Conservation (phyloP, 768 basidiomycete species). For the Calvatia gigantea region DNA sequence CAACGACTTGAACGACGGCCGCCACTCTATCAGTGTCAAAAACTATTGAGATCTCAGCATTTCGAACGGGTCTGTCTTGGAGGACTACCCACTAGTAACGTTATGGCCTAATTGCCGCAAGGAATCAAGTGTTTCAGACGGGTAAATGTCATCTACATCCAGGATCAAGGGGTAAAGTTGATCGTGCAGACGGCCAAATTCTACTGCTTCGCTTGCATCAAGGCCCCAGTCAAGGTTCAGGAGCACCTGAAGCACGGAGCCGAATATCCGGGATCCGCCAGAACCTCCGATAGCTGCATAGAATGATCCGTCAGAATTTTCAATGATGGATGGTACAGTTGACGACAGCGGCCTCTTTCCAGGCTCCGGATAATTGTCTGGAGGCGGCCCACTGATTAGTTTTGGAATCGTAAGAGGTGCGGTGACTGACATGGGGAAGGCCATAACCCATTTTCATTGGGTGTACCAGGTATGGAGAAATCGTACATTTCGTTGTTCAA, state of each 20-base stretch:
- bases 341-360: conserved; percentile 92
- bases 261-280: conserved; percentile 86
- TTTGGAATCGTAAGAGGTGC: neutral
- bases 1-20: conserved; percentile 71
- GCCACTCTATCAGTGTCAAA: conserved; percentile 67
- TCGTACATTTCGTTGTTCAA: conserved; percentile 97
- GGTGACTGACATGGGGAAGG: conserved; percentile 72
- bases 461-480: conserved; percentile 81
- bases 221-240: conserved; percentile 80
- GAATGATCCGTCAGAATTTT: conserved; percentile 69
- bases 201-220: conserved; percentile 79
- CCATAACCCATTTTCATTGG: conserved; percentile 80
- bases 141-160: conserved; percentile 60
- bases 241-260: conserved; percentile 73
- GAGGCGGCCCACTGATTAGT: neutral
- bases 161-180: conserved; percentile 71
- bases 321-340: conserved; percentile 75
- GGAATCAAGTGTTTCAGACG: conserved; percentile 48
- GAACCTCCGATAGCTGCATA: conserved; percentile 78
- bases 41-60: conserved; percentile 32
- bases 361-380: conserved; percentile 86
- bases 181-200: conserved; percentile 79
- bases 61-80: neutral
- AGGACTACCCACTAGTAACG: conserved; percentile 49
- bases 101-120: conserved; percentile 68